phyloP scores from a whole-genome alignment of 257 asterid species.

The Fraxinus americana region DNA sequence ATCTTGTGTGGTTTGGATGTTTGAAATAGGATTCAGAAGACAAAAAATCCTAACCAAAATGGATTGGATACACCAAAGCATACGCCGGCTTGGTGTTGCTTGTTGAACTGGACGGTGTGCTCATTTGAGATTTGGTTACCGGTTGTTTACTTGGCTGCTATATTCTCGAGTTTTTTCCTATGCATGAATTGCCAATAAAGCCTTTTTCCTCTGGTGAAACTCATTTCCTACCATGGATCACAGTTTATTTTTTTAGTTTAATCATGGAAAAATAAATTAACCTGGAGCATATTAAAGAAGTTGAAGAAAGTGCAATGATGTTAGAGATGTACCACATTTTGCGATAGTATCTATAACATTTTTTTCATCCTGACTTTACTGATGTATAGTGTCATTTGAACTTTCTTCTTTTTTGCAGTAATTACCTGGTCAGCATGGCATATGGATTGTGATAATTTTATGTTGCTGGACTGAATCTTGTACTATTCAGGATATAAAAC shows the following conservation, averaged over 20 bases:
- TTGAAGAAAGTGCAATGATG: neutral
- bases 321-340: neutral
- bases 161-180: neutral
- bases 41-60: neutral
- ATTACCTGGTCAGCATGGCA: neutral
- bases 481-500: constrained; percentile 1
- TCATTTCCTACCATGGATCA: neutral
- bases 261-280: neutral
- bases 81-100: neutral
- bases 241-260: neutral
- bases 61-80: neutral
- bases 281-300: neutral
- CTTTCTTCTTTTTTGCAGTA: neutral
- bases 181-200: neutral
- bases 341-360: neutral
- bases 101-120: neutral
- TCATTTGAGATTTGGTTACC: neutral
- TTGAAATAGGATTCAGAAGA: neutral
- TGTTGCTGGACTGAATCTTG: neutral
- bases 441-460: constrained; percentile 3
- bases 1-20: neutral
- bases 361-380: neutral
- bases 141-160: neutral
- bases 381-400: neutral
- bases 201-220: neutral